Evolutionary conservation across 1,284 basidiomycete genomes (phyloP), one percentile per base, ranked within the genome.

Genomic region (Boletus sp.): DNA sequence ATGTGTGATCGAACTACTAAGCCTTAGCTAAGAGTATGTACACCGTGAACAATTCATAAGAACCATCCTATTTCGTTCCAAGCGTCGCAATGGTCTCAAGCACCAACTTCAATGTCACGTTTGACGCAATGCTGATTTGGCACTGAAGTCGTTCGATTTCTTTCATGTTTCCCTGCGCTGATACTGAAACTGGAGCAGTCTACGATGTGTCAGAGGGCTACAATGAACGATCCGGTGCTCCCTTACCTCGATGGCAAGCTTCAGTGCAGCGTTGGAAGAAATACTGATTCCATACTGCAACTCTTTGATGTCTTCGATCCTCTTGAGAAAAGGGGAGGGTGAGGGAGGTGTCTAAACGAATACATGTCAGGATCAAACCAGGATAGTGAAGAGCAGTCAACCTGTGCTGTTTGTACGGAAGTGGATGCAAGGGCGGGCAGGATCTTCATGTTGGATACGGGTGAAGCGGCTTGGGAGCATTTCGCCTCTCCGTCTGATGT

Each of bases 131-230:
- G 16, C 51, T 52, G 23, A 52, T 52, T 38, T 38, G 51, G 37
- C 51, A 52, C 38, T 52, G 51, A 27, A 52, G 51, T 14, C 25
- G 25, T n/a, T 52, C 35, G 23, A 52, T 52, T 27, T 38, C 51
- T 28, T 38, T 13, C 5, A 52, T 38, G 23, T 52, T 35, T 9
- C 35, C 17, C 16, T 27, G 35, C 25, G 33, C 23, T 19, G 35
- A 27, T 21, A 25, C 35, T 38, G 37, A 52, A 28, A 28, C 17
- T 28, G 25, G 37, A 38, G 51, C 25, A 6, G 11, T 38, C 51
- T 52, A 28, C 37, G 23, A 19, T 37, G 19, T 28, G 13, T 52
- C 25, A 52, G 37, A 52, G 37, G 10, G 23, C 14, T 38, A 16
- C 37, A 40, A 52, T n/a, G 16, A 28, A 37, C 19, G 3, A 11